Conservation (phyloP, 768 basidiomycete species). For the Phaffia australis region DNA sequence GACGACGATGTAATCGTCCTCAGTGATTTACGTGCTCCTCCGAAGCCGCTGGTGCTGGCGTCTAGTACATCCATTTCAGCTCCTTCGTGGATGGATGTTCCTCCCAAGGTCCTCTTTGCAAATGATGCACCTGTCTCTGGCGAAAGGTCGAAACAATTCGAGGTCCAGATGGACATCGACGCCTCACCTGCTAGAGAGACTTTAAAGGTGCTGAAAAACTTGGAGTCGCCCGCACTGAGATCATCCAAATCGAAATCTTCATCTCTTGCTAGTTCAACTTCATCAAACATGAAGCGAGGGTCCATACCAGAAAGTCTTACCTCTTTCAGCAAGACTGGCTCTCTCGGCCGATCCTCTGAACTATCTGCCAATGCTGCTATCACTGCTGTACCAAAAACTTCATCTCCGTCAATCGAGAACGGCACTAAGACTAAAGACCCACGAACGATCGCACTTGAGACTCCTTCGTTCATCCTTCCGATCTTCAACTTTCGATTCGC, state of each 20-base stretch:
- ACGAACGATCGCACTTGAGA: constrained; percentile 1
- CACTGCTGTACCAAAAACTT: neutral
- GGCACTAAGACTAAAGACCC: neutral
- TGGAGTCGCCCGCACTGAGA: neutral
- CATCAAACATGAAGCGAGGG: neutral
- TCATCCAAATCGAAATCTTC: neutral
- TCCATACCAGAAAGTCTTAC: neutral
- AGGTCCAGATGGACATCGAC: neutral
- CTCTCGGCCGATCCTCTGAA: neutral
- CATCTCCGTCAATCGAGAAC: neutral
- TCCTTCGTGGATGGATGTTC: constrained; percentile 16
- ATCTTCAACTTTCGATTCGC: constrained; percentile 21
- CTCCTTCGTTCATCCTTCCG: constrained; percentile 8
- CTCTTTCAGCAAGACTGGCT: neutral
- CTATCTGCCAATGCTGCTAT: neutral
- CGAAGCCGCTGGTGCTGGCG: neutral
- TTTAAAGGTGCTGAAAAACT: constrained; percentile 1
- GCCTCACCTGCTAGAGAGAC: constrained; percentile 11
- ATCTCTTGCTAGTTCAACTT: neutral
- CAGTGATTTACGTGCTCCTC: neutral
- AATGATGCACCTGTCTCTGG: constrained; percentile 3
- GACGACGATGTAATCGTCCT: too few species aligned
- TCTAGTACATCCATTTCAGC: neutral
- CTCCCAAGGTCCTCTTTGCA: constrained; percentile 10
- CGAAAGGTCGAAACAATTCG: neutral